Base-by-base conservation (phyloP, 2,329 filamentous ascomycete species). In the Esteya vermicola region DNA sequence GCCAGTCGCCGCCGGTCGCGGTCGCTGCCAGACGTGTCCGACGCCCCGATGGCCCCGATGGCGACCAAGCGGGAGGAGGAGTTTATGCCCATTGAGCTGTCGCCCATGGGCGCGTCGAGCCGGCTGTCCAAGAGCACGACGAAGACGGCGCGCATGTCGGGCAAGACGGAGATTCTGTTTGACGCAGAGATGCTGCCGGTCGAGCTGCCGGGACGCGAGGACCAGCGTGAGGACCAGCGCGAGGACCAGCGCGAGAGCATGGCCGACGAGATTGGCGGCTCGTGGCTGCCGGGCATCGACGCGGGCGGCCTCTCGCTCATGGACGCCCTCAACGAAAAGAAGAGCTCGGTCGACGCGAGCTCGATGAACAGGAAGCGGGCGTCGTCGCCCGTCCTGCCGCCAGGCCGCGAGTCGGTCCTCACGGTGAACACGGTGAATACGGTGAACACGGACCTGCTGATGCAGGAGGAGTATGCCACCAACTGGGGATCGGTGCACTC, bases 401-500 rank as follows among this genome's bases (percentile, higher is more conserved):
- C 45, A 1, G 43, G 53, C 13, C 58, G 59, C 37, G 57, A 54
- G 21, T 59, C 57, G 12, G 52, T 51, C 10, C 51, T 50, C 47
- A 60, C 54, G 23, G 54, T 56, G 25, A n/a, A n/a, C n/a, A n/a
- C n/a, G n/a, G n/a, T n/a, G n/a, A n/a, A n/a, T n/a, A n/a, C n/a
- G n/a, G n/a, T n/a, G n/a, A 56, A 50, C 20, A 62, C 57, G 20
- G 56, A 61, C 33, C 45, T 44, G 19, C 57, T 47, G 54, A 52
- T 51, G 2, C 49, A 53, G 12, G 65, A 67, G 22, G 63, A 68
- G 35, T 53, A 51, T 2, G 62, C 55, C 6, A 64, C 62, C 14
- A 59, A 63, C 43, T 70, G 66, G 65, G 67, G 61, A 34, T 68
- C 67, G 3, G 54, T 68, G n/a, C 60, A 69, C 44, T 70, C 69